Evolutionary conservation across 495 filamentous ascomycete genomes (phyloP).

Genomic region (Aspergillus coremiiformis): DNA sequence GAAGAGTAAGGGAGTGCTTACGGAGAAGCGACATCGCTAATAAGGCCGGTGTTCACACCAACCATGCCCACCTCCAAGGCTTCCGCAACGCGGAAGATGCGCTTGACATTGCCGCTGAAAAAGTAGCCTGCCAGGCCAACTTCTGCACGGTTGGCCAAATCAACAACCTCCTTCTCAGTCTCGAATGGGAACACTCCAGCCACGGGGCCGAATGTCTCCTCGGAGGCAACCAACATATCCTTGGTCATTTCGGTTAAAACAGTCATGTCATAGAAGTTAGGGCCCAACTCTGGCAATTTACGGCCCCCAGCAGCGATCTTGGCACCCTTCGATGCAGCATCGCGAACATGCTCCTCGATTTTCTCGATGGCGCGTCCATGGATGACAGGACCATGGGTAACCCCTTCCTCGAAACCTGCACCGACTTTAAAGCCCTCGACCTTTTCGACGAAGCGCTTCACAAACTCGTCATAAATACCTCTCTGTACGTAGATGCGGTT

Average conservation of each 20-base stretch:
- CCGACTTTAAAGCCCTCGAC: slow-evolving; percentile 73
- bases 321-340: slow-evolving; percentile 69
- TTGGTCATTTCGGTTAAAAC: slow-evolving; percentile 72
- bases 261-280: slow-evolving; percentile 77
- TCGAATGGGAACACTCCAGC: slow-evolving; percentile 78
- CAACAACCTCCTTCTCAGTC: slow-evolving; percentile 75
- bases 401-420: slow-evolving; percentile 59
- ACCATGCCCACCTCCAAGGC: slow-evolving; percentile 88
- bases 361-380: slow-evolving; percentile 68
- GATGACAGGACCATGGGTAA: slow-evolving; percentile 79
- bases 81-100: slow-evolving; percentile 72
- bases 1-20: slow-evolving; percentile 22
- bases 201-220: slow-evolving; percentile 87
- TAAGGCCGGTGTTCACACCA: slow-evolving; percentile 75
- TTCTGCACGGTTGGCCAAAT: slow-evolving; percentile 65
- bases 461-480: slow-evolving; percentile 72
- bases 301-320: slow-evolving; percentile 65
- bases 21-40: slow-evolving; percentile 73
- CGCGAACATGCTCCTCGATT: slow-evolving; percentile 68
- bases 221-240: slow-evolving; percentile 68
- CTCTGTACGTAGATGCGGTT: slow-evolving; percentile 80
- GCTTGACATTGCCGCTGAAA: slow-evolving; percentile 65
- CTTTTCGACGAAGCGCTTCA: slow-evolving; percentile 60
- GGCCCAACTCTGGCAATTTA: slow-evolving; percentile 53
- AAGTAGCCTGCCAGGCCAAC: slow-evolving; percentile 86